Evolutionary conservation across 73 alveolate genomes (phyloP).

Genomic region (Tetrahymena elliotti): DNA sequence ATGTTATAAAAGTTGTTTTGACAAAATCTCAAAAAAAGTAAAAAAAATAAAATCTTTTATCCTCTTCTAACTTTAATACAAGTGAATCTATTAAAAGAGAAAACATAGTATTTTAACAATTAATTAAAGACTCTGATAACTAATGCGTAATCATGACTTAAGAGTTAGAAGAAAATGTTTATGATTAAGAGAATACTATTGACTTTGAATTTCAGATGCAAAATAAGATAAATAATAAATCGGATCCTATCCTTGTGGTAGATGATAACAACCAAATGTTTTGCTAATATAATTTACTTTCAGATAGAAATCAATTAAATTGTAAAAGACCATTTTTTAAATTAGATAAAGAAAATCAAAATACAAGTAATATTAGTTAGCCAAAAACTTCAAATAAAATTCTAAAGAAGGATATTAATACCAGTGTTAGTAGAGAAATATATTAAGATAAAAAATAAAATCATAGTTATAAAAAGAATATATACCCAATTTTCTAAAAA

Average conservation of each 20-base stretch:
- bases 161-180: not conserved
- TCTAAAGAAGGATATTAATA: not conserved
- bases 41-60: not conserved
- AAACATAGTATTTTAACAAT: not conserved
- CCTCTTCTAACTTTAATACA: not conserved
- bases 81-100: not conserved
- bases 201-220: not conserved
- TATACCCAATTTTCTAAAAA: not conserved
- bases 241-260: not conserved
- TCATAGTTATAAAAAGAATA: not conserved
- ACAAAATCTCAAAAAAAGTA: not conserved
- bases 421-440: not conserved
- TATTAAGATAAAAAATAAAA: not conserved
- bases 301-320: not conserved
- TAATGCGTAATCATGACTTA: not conserved
- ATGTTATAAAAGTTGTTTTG: not conserved
- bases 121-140: not conserved
- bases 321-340: not conserved
- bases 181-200: not conserved
- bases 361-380: not conserved
- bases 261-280: not conserved
- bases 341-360: not conserved
- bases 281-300: not conserved
- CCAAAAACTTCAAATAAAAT: not conserved
- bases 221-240: not conserved